phyloP scores from a whole-genome alignment of 2,329 filamentous ascomycete genomes.

The Beauveria medogensis region DNA sequence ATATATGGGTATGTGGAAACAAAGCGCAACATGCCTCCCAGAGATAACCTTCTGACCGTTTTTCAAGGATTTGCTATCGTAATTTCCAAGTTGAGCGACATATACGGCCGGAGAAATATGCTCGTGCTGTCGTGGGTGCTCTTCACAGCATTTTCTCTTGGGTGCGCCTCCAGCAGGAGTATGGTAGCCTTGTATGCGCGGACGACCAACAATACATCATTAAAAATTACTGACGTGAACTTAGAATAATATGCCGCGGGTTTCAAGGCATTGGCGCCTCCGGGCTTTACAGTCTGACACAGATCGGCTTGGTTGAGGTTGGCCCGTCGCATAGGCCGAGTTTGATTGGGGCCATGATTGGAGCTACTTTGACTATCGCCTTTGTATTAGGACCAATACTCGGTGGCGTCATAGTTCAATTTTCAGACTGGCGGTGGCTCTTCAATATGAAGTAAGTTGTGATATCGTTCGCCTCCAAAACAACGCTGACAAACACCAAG shows the following conservation, averaged over 20 bases:
- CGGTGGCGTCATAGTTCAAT: slow-evolving; percentile 47
- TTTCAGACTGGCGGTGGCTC: slow-evolving; percentile 49
- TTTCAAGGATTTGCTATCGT: slow-evolving; percentile 44
- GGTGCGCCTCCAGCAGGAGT: slow-evolving; percentile 40
- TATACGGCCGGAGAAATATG: slow-evolving; percentile 46
- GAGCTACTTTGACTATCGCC: slow-evolving; percentile 46
- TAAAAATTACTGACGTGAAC: slow-evolving; percentile 14
- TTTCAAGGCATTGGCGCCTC: slow-evolving; percentile 55
- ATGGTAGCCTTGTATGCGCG: slow-evolving; percentile 44
- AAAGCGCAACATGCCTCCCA: background rate
- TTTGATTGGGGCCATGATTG: slow-evolving; percentile 46
- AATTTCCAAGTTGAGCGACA: slow-evolving; percentile 51
- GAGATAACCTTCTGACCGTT: background rate
- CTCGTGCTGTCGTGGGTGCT: slow-evolving; percentile 43
- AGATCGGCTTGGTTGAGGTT: slow-evolving; percentile 49
- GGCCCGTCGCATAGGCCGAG: slow-evolving; percentile 44
- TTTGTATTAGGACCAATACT: slow-evolving; percentile 52
- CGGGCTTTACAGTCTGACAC: slow-evolving; percentile 52
- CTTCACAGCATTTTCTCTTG: slow-evolving; percentile 48
- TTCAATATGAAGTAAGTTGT: slow-evolving; percentile 53
- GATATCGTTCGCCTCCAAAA: background rate
- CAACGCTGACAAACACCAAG: slow-evolving; percentile 28
- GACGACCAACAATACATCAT: background rate
- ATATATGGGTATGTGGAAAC: slow-evolving; percentile 39
- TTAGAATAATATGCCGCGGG: slow-evolving; percentile 48